phyloP scores from a whole-genome alignment of 805 yeast genomes.

The Phaffomyces thermotolerans region DNA sequence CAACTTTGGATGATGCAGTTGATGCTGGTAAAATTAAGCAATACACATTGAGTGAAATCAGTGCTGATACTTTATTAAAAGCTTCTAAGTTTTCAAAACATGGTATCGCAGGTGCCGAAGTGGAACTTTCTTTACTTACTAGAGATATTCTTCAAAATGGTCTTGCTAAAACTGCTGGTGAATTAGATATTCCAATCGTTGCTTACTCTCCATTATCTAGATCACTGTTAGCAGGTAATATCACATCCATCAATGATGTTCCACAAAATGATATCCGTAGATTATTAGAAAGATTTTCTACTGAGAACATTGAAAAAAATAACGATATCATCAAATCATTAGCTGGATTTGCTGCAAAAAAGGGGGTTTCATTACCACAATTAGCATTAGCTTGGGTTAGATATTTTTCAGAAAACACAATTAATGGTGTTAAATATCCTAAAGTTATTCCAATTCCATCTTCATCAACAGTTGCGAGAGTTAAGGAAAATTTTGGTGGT shows the following conservation, averaged over 20 bases:
- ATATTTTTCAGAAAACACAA: conserved; percentile 27
- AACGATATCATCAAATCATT: conserved; percentile 45
- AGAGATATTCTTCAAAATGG: conserved; percentile 59
- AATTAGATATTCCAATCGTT: conserved; percentile 55
- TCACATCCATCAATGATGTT: conserved; percentile 39
- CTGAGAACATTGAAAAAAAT: conserved; percentile 52
- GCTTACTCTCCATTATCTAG: conserved; percentile 82
- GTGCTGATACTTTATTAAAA: conserved; percentile 49
- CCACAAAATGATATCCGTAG: conserved; percentile 51
- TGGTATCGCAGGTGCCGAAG: conserved; percentile 64
- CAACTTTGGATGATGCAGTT: conserved; percentile 48
- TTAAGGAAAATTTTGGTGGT: conserved; percentile 49
- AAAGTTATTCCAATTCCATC: conserved; percentile 76
- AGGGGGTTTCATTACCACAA: conserved; percentile 52
- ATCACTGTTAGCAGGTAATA: conserved; percentile 65
- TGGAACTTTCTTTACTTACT: conserved; percentile 70
- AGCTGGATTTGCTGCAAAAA: conserved; percentile 38
- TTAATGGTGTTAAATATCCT: conserved; percentile 32
- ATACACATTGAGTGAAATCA: conserved; percentile 68
- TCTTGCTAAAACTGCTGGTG: conserved; percentile 49
- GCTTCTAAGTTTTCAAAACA: conserved; percentile 43
- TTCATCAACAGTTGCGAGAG: conserved; percentile 52
- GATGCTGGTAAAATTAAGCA: conserved; percentile 62
- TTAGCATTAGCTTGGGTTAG: conserved; percentile 62
- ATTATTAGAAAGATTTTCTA: conserved; percentile 48